Evolutionary conservation across 2,329 filamentous ascomycete species (phyloP).

Genomic region (Penicillium griseofulvum): DNA sequence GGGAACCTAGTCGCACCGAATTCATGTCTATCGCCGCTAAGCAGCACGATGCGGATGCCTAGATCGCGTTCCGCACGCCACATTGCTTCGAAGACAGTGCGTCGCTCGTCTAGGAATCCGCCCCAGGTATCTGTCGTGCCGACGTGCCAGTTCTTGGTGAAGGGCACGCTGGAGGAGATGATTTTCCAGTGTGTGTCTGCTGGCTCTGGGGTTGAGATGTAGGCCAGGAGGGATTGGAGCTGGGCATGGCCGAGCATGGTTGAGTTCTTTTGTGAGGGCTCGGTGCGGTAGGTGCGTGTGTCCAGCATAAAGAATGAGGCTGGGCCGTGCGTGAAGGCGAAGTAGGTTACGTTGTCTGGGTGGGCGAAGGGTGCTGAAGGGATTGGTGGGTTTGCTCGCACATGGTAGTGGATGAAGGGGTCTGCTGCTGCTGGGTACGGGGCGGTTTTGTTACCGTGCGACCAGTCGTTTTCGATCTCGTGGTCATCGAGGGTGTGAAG

Average conservation of each 20-base stretch:
- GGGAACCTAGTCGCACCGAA: conserved; percentile 83
- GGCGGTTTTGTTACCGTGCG: conserved; percentile 70
- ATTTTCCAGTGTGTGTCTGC: conserved; percentile 89
- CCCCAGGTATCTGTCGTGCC: conserved; percentile 91
- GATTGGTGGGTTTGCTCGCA: conserved; percentile 74
- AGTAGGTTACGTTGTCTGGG: conserved; percentile 71
- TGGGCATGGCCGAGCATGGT: conserved; percentile 85
- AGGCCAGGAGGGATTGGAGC: conserved; percentile 73
- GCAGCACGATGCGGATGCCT: conserved; percentile 73
- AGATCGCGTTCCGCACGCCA: conserved; percentile 74
- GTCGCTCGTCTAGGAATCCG: conserved; percentile 80
- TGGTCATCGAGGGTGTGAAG: conserved; percentile 96
- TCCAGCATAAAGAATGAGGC: conserved; percentile 94
- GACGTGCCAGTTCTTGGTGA: conserved; percentile 96
- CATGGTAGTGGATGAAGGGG: conserved; percentile 84
- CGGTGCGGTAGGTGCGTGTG: conserved; percentile 78
- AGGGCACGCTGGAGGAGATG: conserved; percentile 83
- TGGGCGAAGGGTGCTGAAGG: conserved; percentile 49
- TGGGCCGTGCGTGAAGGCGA: conserved; percentile 83
- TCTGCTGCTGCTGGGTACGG: conserved; percentile 77
- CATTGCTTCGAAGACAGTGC: conserved; percentile 79
- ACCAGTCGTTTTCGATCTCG: conserved; percentile 93
- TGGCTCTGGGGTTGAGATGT: conserved; percentile 70
- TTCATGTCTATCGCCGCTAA: conserved; percentile 94
- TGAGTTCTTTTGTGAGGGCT: conserved; percentile 56